Percentiles rank a stretch among this genome's conserved stretches.
Evolutionary conservation across 768 basidiomycete species (phyloP).

Genomic region (Boletus barrowsii): DNA sequence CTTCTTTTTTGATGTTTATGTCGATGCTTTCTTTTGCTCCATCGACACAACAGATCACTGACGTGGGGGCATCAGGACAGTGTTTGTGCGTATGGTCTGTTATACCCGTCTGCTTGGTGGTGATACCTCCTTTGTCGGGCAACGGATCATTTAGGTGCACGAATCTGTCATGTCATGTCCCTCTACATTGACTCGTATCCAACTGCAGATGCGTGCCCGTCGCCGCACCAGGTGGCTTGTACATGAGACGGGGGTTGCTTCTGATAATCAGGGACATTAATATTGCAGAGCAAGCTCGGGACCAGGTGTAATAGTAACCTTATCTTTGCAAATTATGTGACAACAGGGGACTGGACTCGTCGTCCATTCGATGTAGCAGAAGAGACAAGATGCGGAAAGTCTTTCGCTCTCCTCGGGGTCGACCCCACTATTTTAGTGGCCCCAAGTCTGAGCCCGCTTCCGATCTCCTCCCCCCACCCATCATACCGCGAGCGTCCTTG

Average conservation of each 20-base stretch:
- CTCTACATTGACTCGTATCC: neutral
- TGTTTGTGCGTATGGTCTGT: neutral
- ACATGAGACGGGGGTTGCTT: neutral
- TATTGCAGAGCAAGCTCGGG: slow-evolving; percentile 14
- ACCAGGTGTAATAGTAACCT: slow-evolving; percentile 21
- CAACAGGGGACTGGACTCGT: slow-evolving; percentile 5
- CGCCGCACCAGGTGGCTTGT: neutral
- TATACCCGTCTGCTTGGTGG: neutral
- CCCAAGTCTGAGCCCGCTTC: neutral
- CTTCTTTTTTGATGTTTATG: slow-evolving; percentile 21
- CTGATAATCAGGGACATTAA: slow-evolving; percentile 11
- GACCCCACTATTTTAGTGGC: slow-evolving; percentile 15
- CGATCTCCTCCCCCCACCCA: neutral
- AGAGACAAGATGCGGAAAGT: slow-evolving; percentile 21
- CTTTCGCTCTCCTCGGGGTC: slow-evolving; percentile 15
- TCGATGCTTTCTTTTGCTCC: slow-evolving; percentile 10
- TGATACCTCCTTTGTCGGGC: neutral
- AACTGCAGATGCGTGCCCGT: neutral
- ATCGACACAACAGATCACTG: slow-evolving; percentile 18
- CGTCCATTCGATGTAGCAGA: slow-evolving; percentile 15
- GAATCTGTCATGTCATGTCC: neutral
- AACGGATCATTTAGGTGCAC: neutral
- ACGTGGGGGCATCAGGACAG: slow-evolving; percentile 1
- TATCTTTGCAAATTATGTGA: slow-evolving; percentile 28
- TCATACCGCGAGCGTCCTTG: neutral